Evolutionary conservation across 768 basidiomycete genomes (phyloP).

Genomic region (Saitozyma sp.): DNA sequence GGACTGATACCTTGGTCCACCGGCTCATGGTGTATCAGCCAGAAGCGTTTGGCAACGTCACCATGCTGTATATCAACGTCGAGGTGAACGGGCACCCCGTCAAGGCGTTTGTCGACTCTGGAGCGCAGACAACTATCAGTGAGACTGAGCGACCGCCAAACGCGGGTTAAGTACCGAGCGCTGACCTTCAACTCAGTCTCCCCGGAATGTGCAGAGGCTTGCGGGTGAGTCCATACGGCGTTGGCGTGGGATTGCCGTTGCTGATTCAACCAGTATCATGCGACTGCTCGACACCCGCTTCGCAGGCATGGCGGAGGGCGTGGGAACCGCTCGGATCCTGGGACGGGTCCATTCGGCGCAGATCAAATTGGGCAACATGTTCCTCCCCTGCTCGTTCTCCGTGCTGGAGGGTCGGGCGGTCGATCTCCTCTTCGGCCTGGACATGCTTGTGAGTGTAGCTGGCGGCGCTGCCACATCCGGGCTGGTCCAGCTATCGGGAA

Average conservation of each 20-base stretch:
- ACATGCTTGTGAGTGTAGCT: conserved; percentile 68
- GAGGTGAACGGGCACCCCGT: conserved; percentile 89
- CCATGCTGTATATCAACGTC: conserved; percentile 92
- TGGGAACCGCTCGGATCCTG: conserved; percentile 90
- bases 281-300: conserved; percentile 84
- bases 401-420: conserved; percentile 95
- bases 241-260: neutral
- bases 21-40: conserved; percentile 56
- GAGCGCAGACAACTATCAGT: conserved; percentile 97
- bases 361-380: conserved; percentile 78
- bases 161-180: neutral
- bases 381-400: conserved; percentile 86
- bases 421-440: conserved; percentile 94
- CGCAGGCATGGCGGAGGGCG: conserved; percentile 85
- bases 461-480: neutral
- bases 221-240: conserved; percentile 62
- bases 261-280: conserved; percentile 67
- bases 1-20: neutral
- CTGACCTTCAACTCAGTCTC: conserved; percentile 63
- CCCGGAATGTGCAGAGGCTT: conserved; percentile 85
- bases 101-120: conserved; percentile 97
- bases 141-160: conserved; percentile 43
- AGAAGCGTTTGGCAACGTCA: conserved; percentile 88
- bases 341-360: conserved; percentile 93
- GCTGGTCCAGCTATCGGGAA: conserved; percentile 58